phyloP scores from a whole-genome alignment of 345 rosid species.

The Passiflora organensis region DNA sequence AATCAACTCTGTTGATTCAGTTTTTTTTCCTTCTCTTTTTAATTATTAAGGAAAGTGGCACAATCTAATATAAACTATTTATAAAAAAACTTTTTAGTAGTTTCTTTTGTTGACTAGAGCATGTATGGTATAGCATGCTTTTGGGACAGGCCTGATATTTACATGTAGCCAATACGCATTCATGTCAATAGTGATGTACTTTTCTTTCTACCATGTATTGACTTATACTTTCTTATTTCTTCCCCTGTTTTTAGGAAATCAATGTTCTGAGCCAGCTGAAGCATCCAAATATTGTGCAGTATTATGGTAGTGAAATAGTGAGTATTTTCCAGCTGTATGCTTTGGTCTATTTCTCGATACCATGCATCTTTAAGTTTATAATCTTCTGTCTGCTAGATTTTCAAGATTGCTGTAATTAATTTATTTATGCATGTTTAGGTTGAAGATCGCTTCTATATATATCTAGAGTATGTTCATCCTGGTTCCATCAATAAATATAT shows the following conservation, averaged over 20 bases:
- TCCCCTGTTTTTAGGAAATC: conserved; percentile 61
- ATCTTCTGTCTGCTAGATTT: too few relatives aligned
- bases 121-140: neutral
- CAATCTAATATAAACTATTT: neutral
- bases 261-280: conserved; percentile 84
- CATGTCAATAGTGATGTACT: too few relatives aligned
- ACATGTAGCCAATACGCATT: neutral
- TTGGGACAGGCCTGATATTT: neutral
- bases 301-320: conserved; percentile 95
- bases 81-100: neutral
- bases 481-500: conserved; percentile 85
- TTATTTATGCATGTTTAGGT: conserved; percentile 39
- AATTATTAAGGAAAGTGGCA: too few relatives aligned
- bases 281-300: conserved; percentile 97
- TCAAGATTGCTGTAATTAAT: too few relatives aligned
- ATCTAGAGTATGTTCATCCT: conserved; percentile 92
- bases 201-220: neutral
- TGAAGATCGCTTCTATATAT: conserved; percentile 78
- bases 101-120: neutral
- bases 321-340: conserved; percentile 33
- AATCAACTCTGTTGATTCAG: neutral
- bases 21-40: too few relatives aligned
- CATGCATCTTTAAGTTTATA: too few relatives aligned
- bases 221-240: conserved; percentile 10
- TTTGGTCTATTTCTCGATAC: neutral